A percentile compares a stretch with the other conserved stretches of the same genome.
Evolutionary conservation across 768 basidiomycete species (phyloP).

Genomic region (Porpolomopsis calyptriformis): DNA sequence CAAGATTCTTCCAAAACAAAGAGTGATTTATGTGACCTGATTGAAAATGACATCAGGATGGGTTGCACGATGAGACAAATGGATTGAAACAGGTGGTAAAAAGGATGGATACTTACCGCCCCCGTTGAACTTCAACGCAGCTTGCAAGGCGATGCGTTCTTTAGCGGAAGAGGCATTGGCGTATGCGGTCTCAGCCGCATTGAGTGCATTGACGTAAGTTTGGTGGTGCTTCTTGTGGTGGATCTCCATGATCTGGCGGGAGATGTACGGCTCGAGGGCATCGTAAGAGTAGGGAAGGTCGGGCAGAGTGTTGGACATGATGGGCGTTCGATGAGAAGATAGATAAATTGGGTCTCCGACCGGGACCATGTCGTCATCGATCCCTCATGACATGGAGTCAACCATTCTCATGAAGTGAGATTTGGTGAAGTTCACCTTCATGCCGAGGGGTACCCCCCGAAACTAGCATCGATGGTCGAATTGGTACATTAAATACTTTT

Average conservation of each 20-base stretch:
- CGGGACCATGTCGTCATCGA: no score
- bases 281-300: conserved; percentile 61
- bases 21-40: conserved; percentile 89
- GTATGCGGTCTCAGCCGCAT: conserved; percentile 84
- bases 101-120: conserved; percentile 50
- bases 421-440: no score
- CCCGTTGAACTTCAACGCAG: conserved; percentile 94
- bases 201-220: conserved; percentile 89
- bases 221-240: conserved; percentile 91
- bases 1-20: conserved; percentile 93
- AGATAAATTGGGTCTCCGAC: no score
- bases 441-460: no score
- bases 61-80: neutral
- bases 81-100: neutral
- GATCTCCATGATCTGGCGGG: conserved; percentile 84
- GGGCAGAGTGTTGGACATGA: conserved; percentile 50
- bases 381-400: no score
- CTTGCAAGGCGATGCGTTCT: conserved; percentile 74
- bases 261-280: conserved; percentile 89
- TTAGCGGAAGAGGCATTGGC: conserved; percentile 52
- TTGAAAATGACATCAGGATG: conserved; percentile 2
- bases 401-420: no score
- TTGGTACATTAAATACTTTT: no score
- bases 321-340: conserved; percentile 4
- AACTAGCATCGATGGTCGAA: no score